Base-by-base conservation (phyloP, 768 basidiomycete species). In the Podaxis sp. region DNA sequence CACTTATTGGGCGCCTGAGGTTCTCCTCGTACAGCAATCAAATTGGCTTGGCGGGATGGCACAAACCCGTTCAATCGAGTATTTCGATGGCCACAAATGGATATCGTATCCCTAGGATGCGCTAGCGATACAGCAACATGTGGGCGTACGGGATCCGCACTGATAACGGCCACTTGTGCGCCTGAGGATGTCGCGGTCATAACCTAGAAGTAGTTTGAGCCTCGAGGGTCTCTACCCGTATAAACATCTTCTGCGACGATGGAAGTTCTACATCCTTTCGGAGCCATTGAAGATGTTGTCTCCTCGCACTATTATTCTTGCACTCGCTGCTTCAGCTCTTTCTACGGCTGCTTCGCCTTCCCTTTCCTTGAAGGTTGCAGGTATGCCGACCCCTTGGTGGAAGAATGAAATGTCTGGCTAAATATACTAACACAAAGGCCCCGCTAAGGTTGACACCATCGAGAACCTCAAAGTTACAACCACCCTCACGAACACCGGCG, bases 401-500 rank as follows among this genome's bases (percentile, higher is more conserved):
- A 9, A 21, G n/a, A 4, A 21, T 7, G 14, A 4, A 32, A 3
- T 55, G 37, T 6, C 6, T 18, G 13, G 32, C 35, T 35, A 28
- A 23, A 11, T 13, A 16, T 7, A 5, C 9, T 4, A 2, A 25
- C 36, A 18, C n/a, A 18, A 52, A 75, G 76, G 76, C 48, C 71
- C 76, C 28, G 67, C 69, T 14, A 57, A 67, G 32, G 75, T 78
- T 36, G 59, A 65, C 35, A 70, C 67, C 50, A 72, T 79, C 32
- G 69, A 75, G 47, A 74, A 75, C 64, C 63, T 79, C 51, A 72
- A 74, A 63, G 71, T 82, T 56, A 66, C 65, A 27, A 67, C 77
- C 18, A 76, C 74, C 37, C 47, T 82, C 62, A 75, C 74, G 63
- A 82, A 82, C 72, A 77, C 74, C 23, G 79, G 80, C 50, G 71